phyloP scores from a whole-genome alignment of 495 filamentous ascomycete species.

The Tuber calosporum region DNA sequence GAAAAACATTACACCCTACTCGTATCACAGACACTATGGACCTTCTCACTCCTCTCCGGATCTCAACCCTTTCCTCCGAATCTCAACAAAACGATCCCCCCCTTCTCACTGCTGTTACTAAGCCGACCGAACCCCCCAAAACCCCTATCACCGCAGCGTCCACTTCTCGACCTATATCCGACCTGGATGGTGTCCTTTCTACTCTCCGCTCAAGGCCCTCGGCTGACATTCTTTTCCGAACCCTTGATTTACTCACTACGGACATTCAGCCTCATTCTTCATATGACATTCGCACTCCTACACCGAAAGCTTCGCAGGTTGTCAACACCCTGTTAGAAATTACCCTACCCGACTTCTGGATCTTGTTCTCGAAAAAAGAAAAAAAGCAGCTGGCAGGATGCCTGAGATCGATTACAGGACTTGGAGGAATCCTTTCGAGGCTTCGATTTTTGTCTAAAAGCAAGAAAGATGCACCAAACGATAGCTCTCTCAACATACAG shows the following conservation, averaged over 20 bases:
- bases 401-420: conserved; percentile 62
- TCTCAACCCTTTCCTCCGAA: background rate
- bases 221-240: conserved; percentile 10
- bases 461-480: conserved; percentile 46
- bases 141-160: background rate
- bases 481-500: conserved; percentile 43
- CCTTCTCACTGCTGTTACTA: conserved; percentile 4
- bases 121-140: conserved; percentile 2
- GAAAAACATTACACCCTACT: background rate
- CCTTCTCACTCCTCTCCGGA: background rate
- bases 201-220: conserved; percentile 33
- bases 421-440: conserved; percentile 60
- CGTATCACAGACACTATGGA: background rate
- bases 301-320: conserved; percentile 31
- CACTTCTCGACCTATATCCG: conserved; percentile 16
- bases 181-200: conserved; percentile 24
- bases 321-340: conserved; percentile 31
- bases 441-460: conserved; percentile 52
- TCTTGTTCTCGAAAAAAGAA: conserved; percentile 28
- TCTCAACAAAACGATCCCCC: conserved; percentile 1
- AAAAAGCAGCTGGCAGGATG: conserved; percentile 54
- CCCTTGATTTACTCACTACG: conserved; percentile 18
- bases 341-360: conserved; percentile 37
- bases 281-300: conserved; percentile 30
- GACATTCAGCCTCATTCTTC: conserved; percentile 1